phyloP scores from a whole-genome alignment of 1,284 basidiomycete species.

The Phylloporus gajari region DNA sequence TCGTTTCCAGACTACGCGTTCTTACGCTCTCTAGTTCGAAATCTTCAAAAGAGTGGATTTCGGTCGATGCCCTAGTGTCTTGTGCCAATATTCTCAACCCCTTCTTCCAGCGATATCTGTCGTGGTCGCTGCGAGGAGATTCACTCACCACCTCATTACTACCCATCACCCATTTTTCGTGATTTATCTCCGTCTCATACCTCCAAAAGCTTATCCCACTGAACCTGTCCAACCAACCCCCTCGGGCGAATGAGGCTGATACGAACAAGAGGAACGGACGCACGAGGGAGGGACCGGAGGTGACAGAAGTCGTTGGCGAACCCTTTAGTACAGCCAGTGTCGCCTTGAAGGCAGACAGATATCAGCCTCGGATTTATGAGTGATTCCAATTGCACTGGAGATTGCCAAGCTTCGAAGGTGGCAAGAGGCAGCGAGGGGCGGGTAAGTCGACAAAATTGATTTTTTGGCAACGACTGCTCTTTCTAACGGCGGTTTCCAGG shows the following conservation, averaged over 20 bases:
- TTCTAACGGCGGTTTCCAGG: no score
- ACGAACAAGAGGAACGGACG: conserved; percentile 56
- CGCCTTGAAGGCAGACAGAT: conserved; percentile 88
- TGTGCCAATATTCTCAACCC: conserved; percentile 91
- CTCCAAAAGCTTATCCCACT: conserved; percentile 79
- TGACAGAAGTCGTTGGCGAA: conserved; percentile 68
- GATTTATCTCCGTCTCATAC: conserved; percentile 91
- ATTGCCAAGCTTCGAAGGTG: no score
- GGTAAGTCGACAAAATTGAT: no score
- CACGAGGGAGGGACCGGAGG: conserved; percentile 61
- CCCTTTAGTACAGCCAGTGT: conserved; percentile 77
- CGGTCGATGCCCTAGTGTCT: conserved; percentile 93
- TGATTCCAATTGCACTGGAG: no score
- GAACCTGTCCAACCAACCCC: conserved; percentile 53
- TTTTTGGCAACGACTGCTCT: no score
- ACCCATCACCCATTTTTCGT: conserved; percentile 95
- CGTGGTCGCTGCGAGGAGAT: conserved; percentile 97
- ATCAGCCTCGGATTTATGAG: conserved; percentile 92
- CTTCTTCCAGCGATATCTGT: conserved; percentile 96
- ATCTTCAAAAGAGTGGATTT: conserved; percentile 98
- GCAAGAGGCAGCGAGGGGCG: no score
- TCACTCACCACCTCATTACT: conserved; percentile 97
- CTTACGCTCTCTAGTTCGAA: conserved; percentile 71
- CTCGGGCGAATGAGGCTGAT: conserved; percentile 46
- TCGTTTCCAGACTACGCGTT: neutral